phyloP scores from a whole-genome alignment of 306 rosid genomes.

The Castanea crenata region DNA sequence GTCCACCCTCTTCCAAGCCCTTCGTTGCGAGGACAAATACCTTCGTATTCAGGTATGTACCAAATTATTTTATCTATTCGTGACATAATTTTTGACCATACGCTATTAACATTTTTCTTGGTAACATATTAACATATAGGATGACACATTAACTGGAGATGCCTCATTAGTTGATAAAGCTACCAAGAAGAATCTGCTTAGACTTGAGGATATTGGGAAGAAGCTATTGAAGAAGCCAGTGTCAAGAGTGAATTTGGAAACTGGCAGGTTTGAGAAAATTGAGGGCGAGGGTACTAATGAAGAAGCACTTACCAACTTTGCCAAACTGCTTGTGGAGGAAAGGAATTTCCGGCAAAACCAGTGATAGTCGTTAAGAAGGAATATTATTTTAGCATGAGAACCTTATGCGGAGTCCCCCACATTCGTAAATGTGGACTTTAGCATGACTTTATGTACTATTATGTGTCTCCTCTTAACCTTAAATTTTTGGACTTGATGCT shows the following conservation, averaged over 20 bases:
- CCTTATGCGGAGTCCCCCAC: background rate
- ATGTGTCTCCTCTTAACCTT: too few species aligned
- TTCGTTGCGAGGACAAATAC: too few species aligned
- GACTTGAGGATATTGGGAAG: slow-evolving; percentile 20
- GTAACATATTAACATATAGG: slow-evolving; percentile 6
- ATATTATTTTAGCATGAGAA: too few species aligned
- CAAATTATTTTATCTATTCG: too few species aligned
- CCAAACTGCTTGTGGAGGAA: slow-evolving; percentile 13
- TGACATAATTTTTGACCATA: background rate
- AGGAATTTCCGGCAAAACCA: slow-evolving; percentile 3
- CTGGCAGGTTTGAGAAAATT: slow-evolving; percentile 16
- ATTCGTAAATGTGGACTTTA: too few species aligned
- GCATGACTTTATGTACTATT: too few species aligned
- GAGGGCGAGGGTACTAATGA: slow-evolving; percentile 19
- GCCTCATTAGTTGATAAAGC: slow-evolving; percentile 24
- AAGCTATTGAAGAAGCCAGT: slow-evolving; percentile 25
- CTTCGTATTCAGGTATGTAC: background rate
- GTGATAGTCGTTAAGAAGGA: background rate
- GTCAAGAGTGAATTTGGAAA: slow-evolving; percentile 25
- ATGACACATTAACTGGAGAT: slow-evolving; percentile 27
- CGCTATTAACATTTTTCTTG: background rate
- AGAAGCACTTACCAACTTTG: slow-evolving; percentile 24
- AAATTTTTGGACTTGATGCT: too few species aligned
- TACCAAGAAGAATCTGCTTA: slow-evolving; percentile 18
- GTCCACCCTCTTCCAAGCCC: too few species aligned